Conservation (phyloP, 2,329 filamentous ascomycete genomes). For the Geosmithia flava region DNA sequence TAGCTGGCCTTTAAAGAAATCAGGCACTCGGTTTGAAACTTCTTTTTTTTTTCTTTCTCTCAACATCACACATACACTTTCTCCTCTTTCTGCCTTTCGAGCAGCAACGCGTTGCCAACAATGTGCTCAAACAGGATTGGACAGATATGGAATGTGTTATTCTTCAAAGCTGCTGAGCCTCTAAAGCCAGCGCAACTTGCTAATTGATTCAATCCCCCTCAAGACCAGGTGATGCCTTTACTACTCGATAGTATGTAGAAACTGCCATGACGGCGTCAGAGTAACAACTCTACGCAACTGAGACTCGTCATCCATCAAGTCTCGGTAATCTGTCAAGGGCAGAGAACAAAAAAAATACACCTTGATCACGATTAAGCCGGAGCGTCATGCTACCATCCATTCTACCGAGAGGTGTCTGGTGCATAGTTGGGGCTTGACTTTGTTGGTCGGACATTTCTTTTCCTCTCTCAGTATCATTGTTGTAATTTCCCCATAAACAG, state of each 20-base stretch:
- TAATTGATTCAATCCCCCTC: too few species aligned
- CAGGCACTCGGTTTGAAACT: too few species aligned
- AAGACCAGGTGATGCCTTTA: too few species aligned
- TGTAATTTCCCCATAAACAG: neutral
- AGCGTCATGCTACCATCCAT: conserved; percentile 73
- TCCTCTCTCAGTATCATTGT: neutral
- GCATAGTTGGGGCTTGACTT: conserved; percentile 96
- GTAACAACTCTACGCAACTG: conserved; percentile 46
- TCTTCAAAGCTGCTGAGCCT: too few species aligned
- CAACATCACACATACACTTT: too few species aligned
- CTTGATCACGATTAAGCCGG: conserved; percentile 96
- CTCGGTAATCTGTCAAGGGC: conserved; percentile 79
- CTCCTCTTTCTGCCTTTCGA: too few species aligned
- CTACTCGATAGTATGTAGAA: neutral
- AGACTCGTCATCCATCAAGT: conserved; percentile 50
- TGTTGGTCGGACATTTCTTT: conserved; percentile 63
- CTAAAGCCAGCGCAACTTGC: too few species aligned
- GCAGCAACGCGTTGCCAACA: too few species aligned
- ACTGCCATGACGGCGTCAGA: conserved; percentile 41
- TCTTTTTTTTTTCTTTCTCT: too few species aligned
- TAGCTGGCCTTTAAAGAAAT: too few species aligned
- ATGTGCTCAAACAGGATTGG: too few species aligned
- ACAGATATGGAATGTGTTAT: too few species aligned
- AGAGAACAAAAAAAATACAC: conserved; percentile 51
- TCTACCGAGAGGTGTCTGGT: conserved; percentile 64